phyloP scores from a whole-genome alignment of 768 basidiomycete species.

The Podaxis sp. region DNA sequence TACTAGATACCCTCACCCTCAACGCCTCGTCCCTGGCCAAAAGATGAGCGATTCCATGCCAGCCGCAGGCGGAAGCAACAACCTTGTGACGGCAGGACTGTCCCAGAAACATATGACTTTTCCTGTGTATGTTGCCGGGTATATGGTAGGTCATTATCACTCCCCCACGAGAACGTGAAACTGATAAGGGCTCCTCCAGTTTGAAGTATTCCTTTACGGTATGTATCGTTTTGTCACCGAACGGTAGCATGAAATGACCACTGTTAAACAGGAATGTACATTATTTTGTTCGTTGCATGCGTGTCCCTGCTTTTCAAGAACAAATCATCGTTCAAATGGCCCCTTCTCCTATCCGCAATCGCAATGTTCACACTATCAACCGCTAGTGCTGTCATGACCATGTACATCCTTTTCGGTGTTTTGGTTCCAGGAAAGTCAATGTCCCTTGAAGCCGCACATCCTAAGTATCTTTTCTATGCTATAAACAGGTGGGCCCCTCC shows the following conservation, averaged over 20 bases:
- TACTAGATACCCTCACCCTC: not conserved
- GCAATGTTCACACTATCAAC: conserved; percentile 4
- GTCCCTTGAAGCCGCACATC: conserved; percentile 22
- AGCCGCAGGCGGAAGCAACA: not conserved
- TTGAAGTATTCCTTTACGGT: conserved; percentile 8
- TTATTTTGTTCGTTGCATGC: conserved; percentile 36
- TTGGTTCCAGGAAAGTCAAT: conserved; percentile 20
- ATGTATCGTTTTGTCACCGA: not conserved
- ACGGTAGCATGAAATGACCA: not conserved
- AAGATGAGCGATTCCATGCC: not conserved
- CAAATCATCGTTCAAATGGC: conserved; percentile 26
- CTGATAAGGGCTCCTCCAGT: not conserved
- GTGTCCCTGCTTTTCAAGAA: conserved; percentile 29
- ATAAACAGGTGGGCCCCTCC: conserved; percentile 34
- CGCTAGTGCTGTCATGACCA: not conserved
- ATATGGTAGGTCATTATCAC: not conserved
- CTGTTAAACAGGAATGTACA: conserved; percentile 31
- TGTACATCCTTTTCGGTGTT: conserved; percentile 28
- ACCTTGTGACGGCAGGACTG: not conserved
- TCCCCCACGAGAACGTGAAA: not conserved
- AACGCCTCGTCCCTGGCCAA: not conserved
- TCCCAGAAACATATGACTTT: not conserved
- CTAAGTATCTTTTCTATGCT: conserved; percentile 36
- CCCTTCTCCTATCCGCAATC: conserved; percentile 11
- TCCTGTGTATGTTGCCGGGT: not conserved